Conservation (phyloP, 768 basidiomycete species). For the Termitomyces titanicus region DNA sequence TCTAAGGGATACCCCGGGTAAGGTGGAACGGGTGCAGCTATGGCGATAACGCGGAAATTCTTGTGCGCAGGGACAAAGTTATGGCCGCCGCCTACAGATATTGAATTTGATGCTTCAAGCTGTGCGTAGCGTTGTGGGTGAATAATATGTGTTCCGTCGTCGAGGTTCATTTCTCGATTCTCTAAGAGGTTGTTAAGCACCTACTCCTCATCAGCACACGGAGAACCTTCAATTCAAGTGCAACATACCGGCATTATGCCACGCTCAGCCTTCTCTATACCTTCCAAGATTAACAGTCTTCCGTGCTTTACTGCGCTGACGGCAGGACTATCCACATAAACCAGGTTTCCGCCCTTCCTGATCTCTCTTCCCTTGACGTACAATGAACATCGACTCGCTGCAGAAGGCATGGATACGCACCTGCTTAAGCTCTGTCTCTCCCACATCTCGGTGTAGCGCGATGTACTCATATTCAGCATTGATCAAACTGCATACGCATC, state of each 20-base stretch:
- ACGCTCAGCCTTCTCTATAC: slow-evolving; percentile 69
- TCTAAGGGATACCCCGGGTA: slow-evolving; percentile 65
- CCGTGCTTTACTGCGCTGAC: slow-evolving; percentile 66
- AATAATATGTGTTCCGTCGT: slow-evolving; percentile 68
- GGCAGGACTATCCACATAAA: slow-evolving; percentile 67
- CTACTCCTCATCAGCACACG: slow-evolving; percentile 17
- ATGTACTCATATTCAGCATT: slow-evolving; percentile 71
- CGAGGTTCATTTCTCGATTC: slow-evolving; percentile 73
- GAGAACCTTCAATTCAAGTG: background rate
- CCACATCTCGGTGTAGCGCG: slow-evolving; percentile 62
- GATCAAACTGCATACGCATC: slow-evolving; percentile 39
- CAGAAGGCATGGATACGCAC: slow-evolving; percentile 19
- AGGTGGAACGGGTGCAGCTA: slow-evolving; percentile 66
- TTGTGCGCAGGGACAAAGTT: slow-evolving; percentile 62
- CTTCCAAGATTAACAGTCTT: slow-evolving; percentile 61
- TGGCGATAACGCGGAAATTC: slow-evolving; percentile 66
- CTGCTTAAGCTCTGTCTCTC: slow-evolving; percentile 73
- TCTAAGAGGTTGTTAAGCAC: slow-evolving; percentile 66
- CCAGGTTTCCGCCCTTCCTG: slow-evolving; percentile 52
- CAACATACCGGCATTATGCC: slow-evolving; percentile 64
- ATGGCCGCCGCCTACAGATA: slow-evolving; percentile 31
- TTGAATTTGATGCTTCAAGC: slow-evolving; percentile 32
- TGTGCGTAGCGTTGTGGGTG: slow-evolving; percentile 58
- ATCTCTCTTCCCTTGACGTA: slow-evolving; percentile 53
- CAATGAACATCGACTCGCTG: background rate